These are phyloP conservation scores for Trametes hirsuta DNA, from an alignment of 1,284 basidiomycete species.

Conservation along the genomic window DNA sequence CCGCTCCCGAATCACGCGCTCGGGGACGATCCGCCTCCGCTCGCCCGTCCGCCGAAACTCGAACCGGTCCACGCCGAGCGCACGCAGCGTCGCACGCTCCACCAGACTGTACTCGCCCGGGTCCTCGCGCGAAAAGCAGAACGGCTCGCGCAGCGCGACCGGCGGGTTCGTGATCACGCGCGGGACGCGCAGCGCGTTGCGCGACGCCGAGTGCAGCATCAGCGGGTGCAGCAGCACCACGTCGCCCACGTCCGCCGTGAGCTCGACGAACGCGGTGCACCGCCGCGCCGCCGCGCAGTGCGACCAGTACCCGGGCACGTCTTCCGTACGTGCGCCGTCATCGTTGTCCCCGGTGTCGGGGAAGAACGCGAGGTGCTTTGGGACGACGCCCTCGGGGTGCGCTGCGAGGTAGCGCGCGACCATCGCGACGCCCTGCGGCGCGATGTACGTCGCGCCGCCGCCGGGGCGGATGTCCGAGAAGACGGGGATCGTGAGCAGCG, in stretches of 20 bases:
- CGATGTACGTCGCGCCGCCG: slow-evolving; percentile 61
- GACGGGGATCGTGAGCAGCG: slow-evolving; percentile 60
- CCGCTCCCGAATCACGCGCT: slow-evolving; percentile 33
- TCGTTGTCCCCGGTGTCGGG: slow-evolving; percentile 47
- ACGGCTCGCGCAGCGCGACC: slow-evolving; percentile 54
- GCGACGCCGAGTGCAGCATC: slow-evolving; percentile 67
- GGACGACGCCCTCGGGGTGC: slow-evolving; percentile 59
- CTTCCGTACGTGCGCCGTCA: slow-evolving; percentile 36
- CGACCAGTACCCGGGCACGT: slow-evolving; percentile 49
- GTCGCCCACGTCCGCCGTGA: slow-evolving; percentile 60
- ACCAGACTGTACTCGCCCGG: slow-evolving; percentile 54
- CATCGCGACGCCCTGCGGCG: slow-evolving; percentile 53
- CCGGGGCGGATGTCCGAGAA: slow-evolving; percentile 54
- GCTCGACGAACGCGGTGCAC: slow-evolving; percentile 55
- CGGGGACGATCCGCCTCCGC: slow-evolving; percentile 34
- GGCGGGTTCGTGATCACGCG: slow-evolving; percentile 67
- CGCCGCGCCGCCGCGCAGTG: slow-evolving; percentile 44
- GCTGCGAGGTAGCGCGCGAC: slow-evolving; percentile 56
- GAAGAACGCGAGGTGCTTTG: slow-evolving; percentile 48
- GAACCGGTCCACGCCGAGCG: slow-evolving; percentile 49
- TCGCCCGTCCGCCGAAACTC: slow-evolving; percentile 41
- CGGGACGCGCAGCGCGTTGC: slow-evolving; percentile 55
- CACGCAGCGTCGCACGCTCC: slow-evolving; percentile 54
- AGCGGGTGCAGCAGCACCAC: slow-evolving; percentile 65
- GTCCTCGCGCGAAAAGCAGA: slow-evolving; percentile 52